Conservation (phyloP, 495 filamentous ascomycete genomes). For the Letharia columbiana region DNA sequence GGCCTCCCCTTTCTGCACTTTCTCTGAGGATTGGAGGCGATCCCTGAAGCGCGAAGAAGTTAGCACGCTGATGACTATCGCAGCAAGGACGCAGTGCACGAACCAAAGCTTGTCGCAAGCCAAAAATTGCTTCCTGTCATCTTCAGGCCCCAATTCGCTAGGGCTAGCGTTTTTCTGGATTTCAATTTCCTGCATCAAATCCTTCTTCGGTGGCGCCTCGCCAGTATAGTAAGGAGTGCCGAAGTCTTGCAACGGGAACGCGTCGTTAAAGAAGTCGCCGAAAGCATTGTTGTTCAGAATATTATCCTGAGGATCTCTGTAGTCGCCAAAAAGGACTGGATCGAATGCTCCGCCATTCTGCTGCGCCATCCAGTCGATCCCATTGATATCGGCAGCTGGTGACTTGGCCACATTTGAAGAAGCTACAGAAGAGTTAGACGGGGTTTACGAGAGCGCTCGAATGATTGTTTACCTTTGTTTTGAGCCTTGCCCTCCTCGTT, state of each 20-base stretch:
- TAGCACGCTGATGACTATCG: constrained; percentile 14
- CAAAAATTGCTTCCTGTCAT: constrained; percentile 58
- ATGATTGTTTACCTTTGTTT: constrained; percentile 48
- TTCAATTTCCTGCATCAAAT: constrained; percentile 67
- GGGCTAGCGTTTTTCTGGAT: constrained; percentile 57
- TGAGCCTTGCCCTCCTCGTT: constrained; percentile 29
- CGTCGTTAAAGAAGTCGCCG: constrained; percentile 79
- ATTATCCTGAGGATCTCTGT: constrained; percentile 81
- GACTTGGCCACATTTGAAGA: constrained; percentile 24
- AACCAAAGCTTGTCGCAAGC: constrained; percentile 93
- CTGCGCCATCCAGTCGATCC: constrained; percentile 69
- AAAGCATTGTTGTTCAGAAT: constrained; percentile 59
- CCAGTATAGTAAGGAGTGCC: constrained; percentile 62
- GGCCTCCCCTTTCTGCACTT: constrained; percentile 76
- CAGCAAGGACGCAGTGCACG: neutral
- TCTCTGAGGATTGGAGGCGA: constrained; percentile 77
- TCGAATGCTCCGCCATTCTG: constrained; percentile 87
- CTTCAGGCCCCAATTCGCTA: constrained; percentile 55
- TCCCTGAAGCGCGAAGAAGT: constrained; percentile 54
- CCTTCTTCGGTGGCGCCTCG: constrained; percentile 52
- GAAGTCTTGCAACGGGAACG: constrained; percentile 69
- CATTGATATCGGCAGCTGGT: constrained; percentile 31
- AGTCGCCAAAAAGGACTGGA: constrained; percentile 84
- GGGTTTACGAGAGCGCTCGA: constrained; percentile 22
- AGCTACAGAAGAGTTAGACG: constrained; percentile 30